Conservation (phyloP, 1,284 basidiomycete genomes). For the Apiotrichum veenhuisii region DNA sequence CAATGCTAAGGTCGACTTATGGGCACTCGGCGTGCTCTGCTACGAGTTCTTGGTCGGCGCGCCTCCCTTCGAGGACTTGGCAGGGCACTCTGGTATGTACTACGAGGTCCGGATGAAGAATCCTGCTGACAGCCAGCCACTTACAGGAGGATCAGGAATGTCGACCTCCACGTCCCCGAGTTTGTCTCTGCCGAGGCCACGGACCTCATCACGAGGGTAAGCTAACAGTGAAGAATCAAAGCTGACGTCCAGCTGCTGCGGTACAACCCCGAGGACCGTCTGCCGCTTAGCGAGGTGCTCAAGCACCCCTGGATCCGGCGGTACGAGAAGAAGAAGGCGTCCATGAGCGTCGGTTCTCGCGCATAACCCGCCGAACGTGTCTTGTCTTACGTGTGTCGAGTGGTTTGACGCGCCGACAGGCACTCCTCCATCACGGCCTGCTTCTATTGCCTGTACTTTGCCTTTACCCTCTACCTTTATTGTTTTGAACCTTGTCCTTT, state of each 20-base stretch:
- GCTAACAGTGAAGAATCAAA: constrained; percentile 12
- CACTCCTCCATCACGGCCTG: not conserved
- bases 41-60: constrained; percentile 92
- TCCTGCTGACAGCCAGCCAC: constrained; percentile 60
- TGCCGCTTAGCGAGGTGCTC: constrained; percentile 76
- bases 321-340: constrained; percentile 53
- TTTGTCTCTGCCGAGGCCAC: constrained; percentile 63
- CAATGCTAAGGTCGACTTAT: constrained; percentile 63
- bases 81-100: constrained; percentile 62
- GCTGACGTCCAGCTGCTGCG: constrained; percentile 65
- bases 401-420: too few relatives aligned
- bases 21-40: constrained; percentile 93
- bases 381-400: too few relatives aligned
- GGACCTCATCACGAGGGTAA: constrained; percentile 63
- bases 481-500: not conserved
- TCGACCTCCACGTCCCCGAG: constrained; percentile 73
- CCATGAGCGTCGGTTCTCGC: constrained; percentile 14
- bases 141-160: constrained; percentile 63
- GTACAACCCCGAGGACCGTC: constrained; percentile 75
- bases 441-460: constrained; percentile 3
- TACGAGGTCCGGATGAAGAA: not conserved
- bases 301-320: constrained; percentile 90
- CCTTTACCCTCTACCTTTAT: not conserved
- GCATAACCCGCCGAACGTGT: too few relatives aligned
- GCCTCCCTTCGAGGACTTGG: constrained; percentile 87